Evolutionary conservation across 2,329 filamentous ascomycete genomes (phyloP), one percentile per base, ranked within the genome.

Genomic region (Xylaria sp.): DNA sequence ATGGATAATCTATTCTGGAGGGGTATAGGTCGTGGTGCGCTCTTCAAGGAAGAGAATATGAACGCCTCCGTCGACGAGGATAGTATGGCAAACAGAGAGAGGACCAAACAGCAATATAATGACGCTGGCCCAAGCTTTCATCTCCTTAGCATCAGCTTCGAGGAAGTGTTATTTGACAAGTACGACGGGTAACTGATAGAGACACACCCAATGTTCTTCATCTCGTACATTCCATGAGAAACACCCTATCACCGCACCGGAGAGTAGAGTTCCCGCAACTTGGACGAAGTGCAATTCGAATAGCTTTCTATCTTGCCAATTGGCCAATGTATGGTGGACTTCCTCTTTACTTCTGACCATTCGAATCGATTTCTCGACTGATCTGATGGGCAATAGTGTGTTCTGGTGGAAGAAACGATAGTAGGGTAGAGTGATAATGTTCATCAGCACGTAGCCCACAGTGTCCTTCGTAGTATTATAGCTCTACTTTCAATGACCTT

Each of bases 51-150:
- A 15, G 38, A 42, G 38, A 42, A 42, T 42, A 77, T 73, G 66
- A 74, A 77, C n/a, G 73, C 70, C 61, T 76, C 66, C 1, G 74
- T 76, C 2, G 73, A 74, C 3, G 76, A 75, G 20, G 76, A 72
- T 7, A 75, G 67, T 33, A 76, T 73, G 1, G 74, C 73, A 40
- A 74, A 75, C 46, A 77, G 70, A 3, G 76, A 76, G 15, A 77
- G 65, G 2, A 75, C 71, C 20, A 77, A 64, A n/a, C 74, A 74
- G 20, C 72, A 69, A 60, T 76, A 74, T 72, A 74, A 75, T 2
- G 63, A 59, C 11, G 63, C 63, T 17, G 56, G 63, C 3, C 63
- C 56, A n/a, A 65, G 63, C 63, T 59, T 42, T 42, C 6, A 42
- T 42, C 15, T 15, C 17, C 38, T 17, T 15, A 42, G 38, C 38